Evolutionary conservation across 345 rosid species (phyloP), one percentile per base, ranked within the genome.

Genomic region (Salix exigua): DNA sequence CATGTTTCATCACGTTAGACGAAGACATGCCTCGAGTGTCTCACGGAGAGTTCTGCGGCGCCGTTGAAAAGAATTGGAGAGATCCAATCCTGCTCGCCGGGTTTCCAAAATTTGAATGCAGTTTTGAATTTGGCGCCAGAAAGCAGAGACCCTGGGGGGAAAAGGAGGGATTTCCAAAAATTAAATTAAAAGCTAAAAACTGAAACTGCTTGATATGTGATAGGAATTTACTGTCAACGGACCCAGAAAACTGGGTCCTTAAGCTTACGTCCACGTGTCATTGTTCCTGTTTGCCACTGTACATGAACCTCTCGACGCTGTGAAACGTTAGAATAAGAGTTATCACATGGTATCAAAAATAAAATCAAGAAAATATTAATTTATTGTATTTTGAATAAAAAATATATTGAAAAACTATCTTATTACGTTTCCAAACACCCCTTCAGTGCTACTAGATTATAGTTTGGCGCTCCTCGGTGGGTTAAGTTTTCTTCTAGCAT

Each of bases 121-220:
- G 55, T 75, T 80, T 76, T 83, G 71, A 83, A 79, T 82, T 83
- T 88, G 84, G 88, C 89, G 93, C 88, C 81, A 85, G 79, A 75
- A 84, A 72, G 78, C 40, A 10, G 70, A 13, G 61, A 12, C 37
- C 30, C 67, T 12, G 2, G 21, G 14, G 21, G 17, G 0, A 30
- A 16, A n/a, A 8, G 78, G 69, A 77, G 74, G 71, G 74, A 13
- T 44, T 83, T 80, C 66, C 65, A 50, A 73, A 68, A 48, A 75
- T 28, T 25, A 4, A 40, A 33, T 5, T 31, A 0, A 31, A 31
- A 31, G 35, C 4, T 31, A 6, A 62, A 9, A 37, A 46, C 61
- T 4, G 4, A 18, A 7, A 12, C 9, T 2, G 17, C 16, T 2
- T 30, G 9, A 11, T 0, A 14, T 0, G 28, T 31, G 13, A 4